Evolutionary conservation across 2,329 filamentous ascomycete species (phyloP).

Genomic region (Ascochyta fabae): DNA sequence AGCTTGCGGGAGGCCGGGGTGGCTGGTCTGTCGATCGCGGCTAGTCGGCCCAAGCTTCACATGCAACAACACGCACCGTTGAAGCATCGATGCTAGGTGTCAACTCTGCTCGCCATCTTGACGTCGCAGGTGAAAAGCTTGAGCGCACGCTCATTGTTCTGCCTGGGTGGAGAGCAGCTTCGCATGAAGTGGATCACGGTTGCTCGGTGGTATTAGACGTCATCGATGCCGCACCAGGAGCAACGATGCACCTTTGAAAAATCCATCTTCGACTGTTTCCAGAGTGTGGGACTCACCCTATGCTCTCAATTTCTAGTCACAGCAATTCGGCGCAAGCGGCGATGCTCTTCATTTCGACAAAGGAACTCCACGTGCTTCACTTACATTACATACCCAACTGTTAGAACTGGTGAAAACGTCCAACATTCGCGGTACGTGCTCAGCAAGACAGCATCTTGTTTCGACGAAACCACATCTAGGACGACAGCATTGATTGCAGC

Average conservation of each 20-base stretch:
- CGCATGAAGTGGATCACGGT: not conserved
- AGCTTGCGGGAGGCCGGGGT: constrained; percentile 13
- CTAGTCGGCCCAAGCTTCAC: constrained; percentile 17
- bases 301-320: too few relatives aligned
- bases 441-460: not conserved
- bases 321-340: too few relatives aligned
- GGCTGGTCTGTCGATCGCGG: constrained; percentile 13
- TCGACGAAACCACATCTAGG: not conserved
- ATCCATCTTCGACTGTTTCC: too few relatives aligned
- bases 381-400: too few relatives aligned
- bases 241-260: not conserved
- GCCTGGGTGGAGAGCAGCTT: not conserved
- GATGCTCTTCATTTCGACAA: too few relatives aligned
- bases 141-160: constrained; percentile 2
- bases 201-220: not conserved
- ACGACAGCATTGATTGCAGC: not conserved
- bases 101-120: constrained; percentile 2
- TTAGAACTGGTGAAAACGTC: too few relatives aligned
- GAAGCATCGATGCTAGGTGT: constrained; percentile 8
- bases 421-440: not conserved
- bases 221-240: constrained; percentile 7
- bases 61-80: constrained; percentile 10
- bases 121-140: not conserved
- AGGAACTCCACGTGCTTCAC: too few relatives aligned
- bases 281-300: too few relatives aligned